Evolutionary conservation across 306 rosid genomes (phyloP).

Genomic region (Malus orientalis): DNA sequence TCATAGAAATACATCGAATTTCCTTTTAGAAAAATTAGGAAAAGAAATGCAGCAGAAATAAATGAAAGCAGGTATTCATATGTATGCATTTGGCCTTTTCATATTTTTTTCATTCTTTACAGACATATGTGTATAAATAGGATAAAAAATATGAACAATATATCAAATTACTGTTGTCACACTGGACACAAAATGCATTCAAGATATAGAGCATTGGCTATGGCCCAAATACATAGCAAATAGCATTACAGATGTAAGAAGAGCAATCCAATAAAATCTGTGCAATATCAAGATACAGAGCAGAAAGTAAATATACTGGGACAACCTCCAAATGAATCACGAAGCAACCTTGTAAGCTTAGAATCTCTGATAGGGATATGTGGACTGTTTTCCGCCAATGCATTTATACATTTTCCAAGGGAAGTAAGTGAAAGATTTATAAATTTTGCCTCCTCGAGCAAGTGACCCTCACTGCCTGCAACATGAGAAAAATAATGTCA

Average conservation of each 20-base stretch:
- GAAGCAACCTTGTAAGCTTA: slow-evolving; percentile 71
- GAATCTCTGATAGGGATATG: slow-evolving; percentile 69
- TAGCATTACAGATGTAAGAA: not conserved
- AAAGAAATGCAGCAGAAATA: not conserved
- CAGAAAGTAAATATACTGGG: slow-evolving; percentile 4
- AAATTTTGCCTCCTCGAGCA: slow-evolving; percentile 69
- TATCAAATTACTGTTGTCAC: not conserved
- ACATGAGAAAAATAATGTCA: slow-evolving; percentile 11
- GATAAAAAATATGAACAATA: not conserved
- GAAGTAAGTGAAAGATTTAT: slow-evolving; percentile 68
- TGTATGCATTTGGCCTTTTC: not conserved
- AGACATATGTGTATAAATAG: not conserved
- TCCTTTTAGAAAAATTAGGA: not conserved
- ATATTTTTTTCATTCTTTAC: not conserved
- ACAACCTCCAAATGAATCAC: slow-evolving; percentile 77
- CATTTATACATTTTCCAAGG: slow-evolving; percentile 74
- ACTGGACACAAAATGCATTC: not conserved
- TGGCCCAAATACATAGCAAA: not conserved
- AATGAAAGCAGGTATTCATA: not conserved
- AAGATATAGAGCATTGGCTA: not conserved
- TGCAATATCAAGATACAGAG: not conserved
- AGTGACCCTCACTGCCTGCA: slow-evolving; percentile 65
- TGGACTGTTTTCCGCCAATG: slow-evolving; percentile 61
- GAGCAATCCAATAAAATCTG: not conserved
- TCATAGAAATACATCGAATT: not conserved